Evolutionary conservation across 2,329 filamentous ascomycete species (phyloP), one percentile per base, ranked within the genome.

Genomic region (Domatiomyces catenatus): DNA sequence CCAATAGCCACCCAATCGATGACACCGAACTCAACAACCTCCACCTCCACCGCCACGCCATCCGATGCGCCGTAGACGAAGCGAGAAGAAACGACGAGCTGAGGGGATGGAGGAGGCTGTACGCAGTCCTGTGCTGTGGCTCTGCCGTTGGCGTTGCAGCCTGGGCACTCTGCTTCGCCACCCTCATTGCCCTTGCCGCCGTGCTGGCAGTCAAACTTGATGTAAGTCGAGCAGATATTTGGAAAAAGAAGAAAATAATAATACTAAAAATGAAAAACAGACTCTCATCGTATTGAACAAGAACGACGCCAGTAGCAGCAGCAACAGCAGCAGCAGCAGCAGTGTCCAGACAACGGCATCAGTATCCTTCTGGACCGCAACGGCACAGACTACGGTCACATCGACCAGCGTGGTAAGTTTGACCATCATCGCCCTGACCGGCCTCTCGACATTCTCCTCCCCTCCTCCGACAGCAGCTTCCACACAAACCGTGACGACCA

Each of bases 121-220:
- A 48, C 39, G 42, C 47, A 18, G 45, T 47, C 12, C 43, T 42
- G 22, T 52, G 51, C 48, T 48, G 44, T 46, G 51, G 51, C 4
- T 49, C 50, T 15, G 19, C 18, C 4, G 20, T 39, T 18, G 50
- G 50, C 12, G 22, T 52, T 19, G 48, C 26, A 7, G 39, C 26
- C 18, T 52, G 51, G 51, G 20, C 45, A n/a, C n/a, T 52, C 19
- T 44, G 36, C 19, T 12, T 50, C 22, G 44, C 44, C 5, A 42
- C 22, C 32, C 28, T 20, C 15, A 15, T 42, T 36, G 46, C 48
- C 3, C 48, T 22, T 4, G 17, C 50, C 17, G 20, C 45, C 1
- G 48, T 52, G 2, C 32, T 39, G 10, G 32, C 10, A 39, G 32
- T 39, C 32, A 39, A 39, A 39, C 32, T 39, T 39, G 15, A 15